phyloP scores from a whole-genome alignment of 2,329 filamentous ascomycete species.

The Westerdykella ornata region DNA sequence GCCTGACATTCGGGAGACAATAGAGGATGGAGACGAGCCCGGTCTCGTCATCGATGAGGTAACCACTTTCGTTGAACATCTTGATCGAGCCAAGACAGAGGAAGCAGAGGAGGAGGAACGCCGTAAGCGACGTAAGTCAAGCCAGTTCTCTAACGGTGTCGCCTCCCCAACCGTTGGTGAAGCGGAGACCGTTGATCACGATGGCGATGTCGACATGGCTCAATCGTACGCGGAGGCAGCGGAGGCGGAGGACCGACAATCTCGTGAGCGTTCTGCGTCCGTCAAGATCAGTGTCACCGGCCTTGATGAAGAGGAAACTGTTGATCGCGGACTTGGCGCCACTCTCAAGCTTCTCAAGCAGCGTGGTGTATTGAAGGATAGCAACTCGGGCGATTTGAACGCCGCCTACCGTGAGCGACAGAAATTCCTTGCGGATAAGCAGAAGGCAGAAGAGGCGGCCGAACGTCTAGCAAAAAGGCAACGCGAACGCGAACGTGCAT shows the following conservation, averaged over 20 bases:
- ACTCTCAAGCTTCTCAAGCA: slow-evolving; percentile 77
- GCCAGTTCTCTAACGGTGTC: slow-evolving; percentile 20
- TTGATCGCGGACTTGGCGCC: slow-evolving; percentile 72
- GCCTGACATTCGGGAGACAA: slow-evolving; percentile 51
- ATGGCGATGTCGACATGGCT: slow-evolving; percentile 50
- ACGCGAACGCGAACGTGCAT: slow-evolving; percentile 80
- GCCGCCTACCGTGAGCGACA: slow-evolving; percentile 63
- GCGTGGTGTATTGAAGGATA: slow-evolving; percentile 68
- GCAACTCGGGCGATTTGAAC: slow-evolving; percentile 58
- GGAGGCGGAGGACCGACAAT: slow-evolving; percentile 41
- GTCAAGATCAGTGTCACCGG: slow-evolving; percentile 59
- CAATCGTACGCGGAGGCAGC: slow-evolving; percentile 48
- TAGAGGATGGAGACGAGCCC: slow-evolving; percentile 48
- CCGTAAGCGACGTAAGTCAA: slow-evolving; percentile 42
- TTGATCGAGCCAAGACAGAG: slow-evolving; percentile 52
- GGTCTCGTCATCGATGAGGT: slow-evolving; percentile 94
- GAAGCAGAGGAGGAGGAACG: slow-evolving; percentile 43
- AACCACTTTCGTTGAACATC: slow-evolving; percentile 83
- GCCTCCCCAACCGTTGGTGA: slow-evolving; percentile 15
- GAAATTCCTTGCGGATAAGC: slow-evolving; percentile 72
- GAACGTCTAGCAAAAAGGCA: slow-evolving; percentile 73
- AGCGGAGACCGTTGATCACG: slow-evolving; percentile 39
- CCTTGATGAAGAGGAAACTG: slow-evolving; percentile 75
- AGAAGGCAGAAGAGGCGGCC: slow-evolving; percentile 67
- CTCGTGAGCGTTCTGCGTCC: slow-evolving; percentile 34